Evolutionary conservation across 2,329 filamentous ascomycete genomes (phyloP), one percentile per base, ranked within the genome.

Genomic region (Fusarium pininemorale): DNA sequence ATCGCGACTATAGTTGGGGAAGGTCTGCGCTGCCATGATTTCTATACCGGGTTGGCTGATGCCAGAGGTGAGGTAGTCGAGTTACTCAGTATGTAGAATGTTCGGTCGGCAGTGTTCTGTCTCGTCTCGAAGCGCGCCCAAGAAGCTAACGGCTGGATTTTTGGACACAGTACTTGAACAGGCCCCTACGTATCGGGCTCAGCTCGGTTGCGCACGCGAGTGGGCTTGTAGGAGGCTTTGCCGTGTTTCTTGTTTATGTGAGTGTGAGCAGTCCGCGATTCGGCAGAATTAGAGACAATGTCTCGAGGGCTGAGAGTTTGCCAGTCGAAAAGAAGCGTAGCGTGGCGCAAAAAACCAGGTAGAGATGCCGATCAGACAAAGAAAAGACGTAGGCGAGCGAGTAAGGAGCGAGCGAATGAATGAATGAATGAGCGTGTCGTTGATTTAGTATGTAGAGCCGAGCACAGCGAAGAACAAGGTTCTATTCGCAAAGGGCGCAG

Each of bases 11-110:
- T 75, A 76, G 60, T 72, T 64, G 56, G 74, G 66, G 53, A 76
- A 63, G 53, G 78, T 67, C 53, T 79, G 81, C 57, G 79, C 79
- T 61, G 81, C 76, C 82, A 84, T 83, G 63, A 64, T 74, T 51
- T 41, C 41, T 39, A 32, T 35, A 51, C 41, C 48, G 32, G 30
- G 30, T 32, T 48, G 32, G 22, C 37, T 53, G 32, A 66, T 42
- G 35, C 42, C 55, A 66, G 44, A 37, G 59, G 59, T 12, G 44
- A 39, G 57, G 59, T 18, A 35, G 37, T 42, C 26, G 41, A 50
- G 37, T 53, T 50, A 15, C 54, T 24, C 41, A 20, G 41, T 54
- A 38, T 47, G 42, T 24, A 54, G 48, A 39, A 22, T 67, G 41
- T 39, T 63, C 42, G 45, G 30, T 60, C 32, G 54, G 26, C 12